These are phyloP conservation scores for Aspergillus conjunctus DNA, from an alignment of 495 filamentous ascomycete species.

Conservation along the genomic window DNA sequence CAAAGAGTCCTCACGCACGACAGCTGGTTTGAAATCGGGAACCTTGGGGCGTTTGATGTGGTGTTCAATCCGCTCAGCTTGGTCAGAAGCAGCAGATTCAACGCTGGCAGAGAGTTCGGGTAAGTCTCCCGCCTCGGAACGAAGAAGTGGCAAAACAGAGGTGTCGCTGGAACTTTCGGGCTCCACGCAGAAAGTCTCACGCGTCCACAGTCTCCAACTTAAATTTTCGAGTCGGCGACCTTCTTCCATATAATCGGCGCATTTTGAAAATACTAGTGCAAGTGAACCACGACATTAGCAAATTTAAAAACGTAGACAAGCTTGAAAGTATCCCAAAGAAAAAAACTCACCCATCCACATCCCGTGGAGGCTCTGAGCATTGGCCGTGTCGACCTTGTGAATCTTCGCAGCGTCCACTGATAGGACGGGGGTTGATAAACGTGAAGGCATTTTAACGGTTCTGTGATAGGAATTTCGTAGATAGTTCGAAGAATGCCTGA, in stretches of 20 bases:
- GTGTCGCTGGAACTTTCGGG: slow-evolving; percentile 54
- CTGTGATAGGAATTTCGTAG: slow-evolving; percentile 25
- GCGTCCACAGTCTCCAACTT: slow-evolving; percentile 93
- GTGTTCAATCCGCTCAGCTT: slow-evolving; percentile 70
- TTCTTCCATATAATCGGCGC: slow-evolving; percentile 91
- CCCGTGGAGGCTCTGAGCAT: slow-evolving; percentile 90
- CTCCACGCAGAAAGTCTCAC: slow-evolving; percentile 94
- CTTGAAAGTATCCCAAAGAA: slow-evolving; percentile 96
- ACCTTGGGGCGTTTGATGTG: slow-evolving; percentile 55
- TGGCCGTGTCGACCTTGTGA: slow-evolving; percentile 90
- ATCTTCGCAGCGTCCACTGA: slow-evolving; percentile 85
- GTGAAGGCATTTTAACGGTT: slow-evolving; percentile 55
- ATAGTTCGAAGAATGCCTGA: slow-evolving; percentile 14
- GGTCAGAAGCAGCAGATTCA: slow-evolving; percentile 76
- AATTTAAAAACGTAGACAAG: slow-evolving; percentile 44
- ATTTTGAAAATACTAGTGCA: slow-evolving; percentile 83
- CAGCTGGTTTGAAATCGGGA: slow-evolving; percentile 47
- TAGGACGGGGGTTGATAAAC: slow-evolving; percentile 71
- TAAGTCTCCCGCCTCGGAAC: slow-evolving; percentile 57
- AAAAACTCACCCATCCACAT: slow-evolving; percentile 89
- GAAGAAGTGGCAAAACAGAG: slow-evolving; percentile 46
- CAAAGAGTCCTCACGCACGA: slow-evolving; percentile 53
- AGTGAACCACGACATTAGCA: not conserved
- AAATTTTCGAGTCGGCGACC: slow-evolving; percentile 92
- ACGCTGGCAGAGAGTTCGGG: slow-evolving; percentile 91